Base-by-base conservation (phyloP, 768 basidiomycete genomes). In the Lepiota venenata region DNA sequence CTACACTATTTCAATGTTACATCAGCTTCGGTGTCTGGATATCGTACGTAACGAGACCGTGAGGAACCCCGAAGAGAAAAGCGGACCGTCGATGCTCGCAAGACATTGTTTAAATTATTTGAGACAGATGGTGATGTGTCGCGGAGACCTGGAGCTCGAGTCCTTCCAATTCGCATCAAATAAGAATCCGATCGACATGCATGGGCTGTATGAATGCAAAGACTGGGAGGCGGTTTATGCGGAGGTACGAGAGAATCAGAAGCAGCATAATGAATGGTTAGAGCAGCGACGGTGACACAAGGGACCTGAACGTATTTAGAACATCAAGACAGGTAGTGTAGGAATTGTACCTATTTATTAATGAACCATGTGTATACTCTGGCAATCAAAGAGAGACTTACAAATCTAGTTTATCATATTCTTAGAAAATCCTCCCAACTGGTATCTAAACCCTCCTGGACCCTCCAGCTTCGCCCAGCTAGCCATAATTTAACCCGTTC, bases 401-500 rank as follows among this genome's bases (percentile, higher is more conserved):
- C n/a, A 21, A 15, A 29, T 41, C 37, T 46, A 15, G 25, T 39
- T 18, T 15, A 39, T 3, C 20, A 39, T 52, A 25, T 25, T 25
- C 25, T 25, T 25, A 42, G 50, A 39, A 69, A 61, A 14, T 51
- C 58, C 16, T 63, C 71, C 72, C 72, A 77, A 18, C 62, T 79
- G 16, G 64, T 64, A 5, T 73, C 76, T 46, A 89, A 68, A 1
- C 90, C 89, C 59, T 91, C 89, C 52, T 65, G 69, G 2, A 88
- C 74, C 59, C 80, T 78, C 85, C 88, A 93, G 47, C 70, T 65
- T 1, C 70, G 69, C 3, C 71, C 78, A n/a, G 71, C 77, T 58
- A 93, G 68, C 91, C 91, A 93, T 54, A 60, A 69, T 29, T 48
- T 58, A 20, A 91, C 67, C 18, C 85, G 75, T 47, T 70, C 65